phyloP scores from a whole-genome alignment of 2,329 filamentous ascomycete genomes.

The Biscogniauxia sp. region DNA sequence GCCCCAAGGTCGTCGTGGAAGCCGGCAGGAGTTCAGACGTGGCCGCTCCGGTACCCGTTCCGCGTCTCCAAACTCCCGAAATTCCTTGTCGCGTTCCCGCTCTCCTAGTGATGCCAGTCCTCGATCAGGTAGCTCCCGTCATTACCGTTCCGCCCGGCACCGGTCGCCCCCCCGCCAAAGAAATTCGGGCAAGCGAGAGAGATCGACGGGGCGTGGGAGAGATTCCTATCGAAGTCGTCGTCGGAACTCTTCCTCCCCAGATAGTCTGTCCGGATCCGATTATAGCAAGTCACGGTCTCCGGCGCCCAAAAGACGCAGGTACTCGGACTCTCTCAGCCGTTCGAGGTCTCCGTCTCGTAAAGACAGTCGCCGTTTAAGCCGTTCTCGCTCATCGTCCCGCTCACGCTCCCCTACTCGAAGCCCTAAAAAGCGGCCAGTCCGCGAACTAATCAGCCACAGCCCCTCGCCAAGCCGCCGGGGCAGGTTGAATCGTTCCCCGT shows the following conservation, averaged over 20 bases:
- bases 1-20: constrained; percentile 46
- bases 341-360: constrained; percentile 40
- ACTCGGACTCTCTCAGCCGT: constrained; percentile 47
- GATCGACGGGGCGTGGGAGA: constrained; percentile 27
- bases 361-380: constrained; percentile 39
- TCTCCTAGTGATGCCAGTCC: constrained; percentile 25
- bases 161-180: constrained; percentile 29
- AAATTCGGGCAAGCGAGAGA: constrained; percentile 28
- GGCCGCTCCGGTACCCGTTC: constrained; percentile 43
- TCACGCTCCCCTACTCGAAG: constrained; percentile 39
- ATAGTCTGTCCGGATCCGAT: constrained; percentile 25
- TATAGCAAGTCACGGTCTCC: constrained; percentile 38
- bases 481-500: constrained; percentile 34
- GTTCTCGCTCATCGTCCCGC: constrained; percentile 36
- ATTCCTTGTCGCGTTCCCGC: constrained; percentile 32
- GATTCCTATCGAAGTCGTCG: constrained; percentile 24
- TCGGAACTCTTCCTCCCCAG: constrained; percentile 30
- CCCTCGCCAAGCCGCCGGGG: constrained; percentile 35
- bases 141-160: constrained; percentile 21
- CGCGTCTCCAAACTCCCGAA: constrained; percentile 34
- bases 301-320: constrained; percentile 48
- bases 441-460: constrained; percentile 36
- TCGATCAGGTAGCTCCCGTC: constrained; percentile 28
- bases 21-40: constrained; percentile 39
- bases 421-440: constrained; percentile 33